Conservation (phyloP, 108 stramenopile genomes). For the Cyclotella atomus region DNA sequence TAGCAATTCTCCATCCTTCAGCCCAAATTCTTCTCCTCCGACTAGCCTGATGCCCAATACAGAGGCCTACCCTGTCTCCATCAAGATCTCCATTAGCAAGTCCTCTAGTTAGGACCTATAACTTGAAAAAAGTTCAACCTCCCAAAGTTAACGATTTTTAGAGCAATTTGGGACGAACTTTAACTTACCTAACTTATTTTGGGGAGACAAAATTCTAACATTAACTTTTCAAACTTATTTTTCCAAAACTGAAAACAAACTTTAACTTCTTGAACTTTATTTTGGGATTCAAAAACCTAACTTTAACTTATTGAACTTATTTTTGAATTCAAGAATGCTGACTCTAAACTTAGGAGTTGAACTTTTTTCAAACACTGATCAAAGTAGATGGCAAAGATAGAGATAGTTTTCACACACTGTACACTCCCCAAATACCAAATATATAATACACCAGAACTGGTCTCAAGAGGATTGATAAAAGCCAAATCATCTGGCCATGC, state of each 20-base stretch:
- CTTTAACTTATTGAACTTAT: background rate
- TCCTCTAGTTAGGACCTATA: too few relatives aligned
- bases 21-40: background rate
- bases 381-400: too few relatives aligned
- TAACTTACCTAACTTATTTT: background rate
- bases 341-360: background rate
- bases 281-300: background rate
- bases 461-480: too few relatives aligned
- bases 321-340: background rate
- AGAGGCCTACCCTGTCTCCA: too few relatives aligned
- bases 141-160: background rate
- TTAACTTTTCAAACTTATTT: background rate
- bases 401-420: too few relatives aligned
- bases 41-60: too few relatives aligned
- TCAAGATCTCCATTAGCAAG: too few relatives aligned
- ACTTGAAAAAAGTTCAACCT: background rate
- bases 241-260: background rate
- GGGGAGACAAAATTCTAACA: background rate
- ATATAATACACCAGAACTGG: too few relatives aligned
- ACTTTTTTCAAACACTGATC: background rate
- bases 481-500: too few relatives aligned
- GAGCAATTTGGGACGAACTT: background rate
- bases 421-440: too few relatives aligned
- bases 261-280: background rate
- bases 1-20: background rate